A percentile compares a stretch with the other conserved stretches of the same genome.
These are phyloP conservation scores for Ceratobasidium sp. DNA, from an alignment of 1,284 basidiomycete species.

Conservation along the genomic window DNA sequence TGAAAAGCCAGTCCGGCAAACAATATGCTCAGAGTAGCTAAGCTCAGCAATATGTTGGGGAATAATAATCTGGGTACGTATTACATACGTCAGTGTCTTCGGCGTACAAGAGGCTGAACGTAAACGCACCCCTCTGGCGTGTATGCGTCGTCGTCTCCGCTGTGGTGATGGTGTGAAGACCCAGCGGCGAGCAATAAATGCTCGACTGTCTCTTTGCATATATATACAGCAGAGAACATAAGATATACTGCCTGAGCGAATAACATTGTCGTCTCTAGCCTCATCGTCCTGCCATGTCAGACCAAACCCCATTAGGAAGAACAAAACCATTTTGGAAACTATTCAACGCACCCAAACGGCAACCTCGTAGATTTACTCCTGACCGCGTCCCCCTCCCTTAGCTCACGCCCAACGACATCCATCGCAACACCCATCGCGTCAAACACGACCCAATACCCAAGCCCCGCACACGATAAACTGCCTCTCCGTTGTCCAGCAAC, in stretches of 20 bases:
- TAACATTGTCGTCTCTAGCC: conserved; percentile 81
- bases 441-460: conserved; percentile 97
- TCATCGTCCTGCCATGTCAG: conserved; percentile 50
- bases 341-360: conserved; percentile 76
- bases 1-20: conserved; percentile 24
- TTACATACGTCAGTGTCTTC: not conserved
- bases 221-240: conserved; percentile 91
- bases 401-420: conserved; percentile 66
- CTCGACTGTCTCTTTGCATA: conserved; percentile 93
- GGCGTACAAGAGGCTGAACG: not conserved
- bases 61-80: conserved; percentile 14
- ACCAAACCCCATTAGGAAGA: too few relatives aligned
- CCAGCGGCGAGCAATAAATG: conserved; percentile 73
- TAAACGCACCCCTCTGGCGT: conserved; percentile 34
- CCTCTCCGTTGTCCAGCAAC: conserved; percentile 91
- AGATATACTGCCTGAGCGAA: conserved; percentile 93
- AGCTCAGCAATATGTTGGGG: conserved; percentile 19
- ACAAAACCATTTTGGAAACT: not conserved
- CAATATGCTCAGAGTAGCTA: conserved; percentile 30
- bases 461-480: conserved; percentile 86
- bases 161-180: conserved; percentile 59
- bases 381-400: conserved; percentile 52
- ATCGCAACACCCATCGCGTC: conserved; percentile 85
- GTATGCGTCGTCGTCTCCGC: conserved; percentile 65
- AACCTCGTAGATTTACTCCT: conserved; percentile 52